Base-by-base conservation (phyloP, 2,329 filamentous ascomycete species). In the Ophiostoma perfectum region DNA sequence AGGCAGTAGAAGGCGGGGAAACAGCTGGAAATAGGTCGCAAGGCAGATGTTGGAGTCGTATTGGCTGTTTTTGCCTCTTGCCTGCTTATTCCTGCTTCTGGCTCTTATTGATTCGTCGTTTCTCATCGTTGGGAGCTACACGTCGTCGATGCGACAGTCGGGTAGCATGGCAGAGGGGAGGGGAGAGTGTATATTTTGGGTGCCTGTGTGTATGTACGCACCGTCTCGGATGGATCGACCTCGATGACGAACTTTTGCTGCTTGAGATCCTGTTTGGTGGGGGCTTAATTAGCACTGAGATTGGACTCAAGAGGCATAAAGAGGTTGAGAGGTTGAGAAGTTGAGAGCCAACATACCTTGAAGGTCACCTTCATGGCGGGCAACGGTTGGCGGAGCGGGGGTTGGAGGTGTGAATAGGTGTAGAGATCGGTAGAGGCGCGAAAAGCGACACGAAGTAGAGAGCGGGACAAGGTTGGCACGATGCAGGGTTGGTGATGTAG, bases 171-270 rank as follows among this genome's bases (percentile, higher is more conserved):
- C 12, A 49, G 14, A 49, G 12, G 38, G 45, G 27, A 64, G 67
- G 71, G 69, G 55, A 66, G 72, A 68, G 70, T 67, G 72, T 73
- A 70, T 71, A 73, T 55, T 27, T 55, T 55, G n/a, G 49, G 49
- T 27, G 49, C n/a, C 2, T 38, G n/a, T 27, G 58, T 7, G 36
- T 63, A 16, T 42, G 41, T 68, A 69, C 90, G 76, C 89, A 97
- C 93, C 79, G 92, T 91, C 78, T 97, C 93, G 73, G 90, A 89
- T 72, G 93, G 92, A 80, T 98, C 93, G 77, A 93, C 92, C 74
- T 98, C 94, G 83, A 99, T 90, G 76, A 89, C 88, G 82, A 99
- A 99, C 84, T 97, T 97, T 80, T 97, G 91, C 81, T 98, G 95
- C 85, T 97, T 98, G 77, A 99, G 86, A 83, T 99, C 95, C 93